These are phyloP conservation scores for Chlamydomonas sp. DNA, from an alignment of 139 green algal species.

Conservation along the genomic window DNA sequence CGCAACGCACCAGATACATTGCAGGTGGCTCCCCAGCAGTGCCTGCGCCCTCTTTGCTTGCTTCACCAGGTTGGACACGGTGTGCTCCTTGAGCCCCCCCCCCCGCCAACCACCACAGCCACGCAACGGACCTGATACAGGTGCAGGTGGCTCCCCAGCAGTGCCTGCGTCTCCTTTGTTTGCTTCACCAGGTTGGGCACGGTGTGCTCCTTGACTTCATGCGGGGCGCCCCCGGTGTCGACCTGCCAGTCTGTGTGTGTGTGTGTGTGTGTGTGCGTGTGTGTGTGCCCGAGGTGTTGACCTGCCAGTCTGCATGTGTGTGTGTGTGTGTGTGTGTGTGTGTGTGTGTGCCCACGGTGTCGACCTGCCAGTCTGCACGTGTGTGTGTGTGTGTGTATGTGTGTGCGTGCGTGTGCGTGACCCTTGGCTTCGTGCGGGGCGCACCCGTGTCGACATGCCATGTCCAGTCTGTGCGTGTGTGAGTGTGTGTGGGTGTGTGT, in stretches of 20 bases:
- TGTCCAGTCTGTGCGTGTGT: neutral
- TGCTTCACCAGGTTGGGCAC: constrained; percentile 34
- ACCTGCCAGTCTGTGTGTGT: constrained; percentile 35
- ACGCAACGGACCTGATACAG: constrained; percentile 34
- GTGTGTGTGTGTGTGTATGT: neutral
- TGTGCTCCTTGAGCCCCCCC: constrained; percentile 47
- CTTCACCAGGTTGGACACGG: constrained; percentile 25
- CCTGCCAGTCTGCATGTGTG: neutral
- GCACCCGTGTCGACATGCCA: too few species aligned
- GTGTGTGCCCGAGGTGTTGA: too few species aligned
- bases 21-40: too few species aligned
- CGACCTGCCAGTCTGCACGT: constrained; percentile 3
- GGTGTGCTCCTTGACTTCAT: constrained; percentile 60
- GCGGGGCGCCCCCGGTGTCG: constrained; percentile 36
- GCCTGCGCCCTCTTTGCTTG: too few species aligned
- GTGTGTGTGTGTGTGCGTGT: neutral
- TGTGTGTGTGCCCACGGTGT: neutral
- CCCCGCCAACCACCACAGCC: neutral
- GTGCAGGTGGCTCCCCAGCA: constrained; percentile 31
- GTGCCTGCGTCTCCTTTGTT: constrained; percentile 16
- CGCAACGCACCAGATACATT: neutral
- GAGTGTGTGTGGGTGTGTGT: neutral
- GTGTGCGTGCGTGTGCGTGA: neutral
- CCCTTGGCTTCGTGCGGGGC: too few species aligned
- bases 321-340: neutral